Evolutionary conservation across 2,329 filamentous ascomycete genomes (phyloP), one percentile per base, ranked within the genome.

Genomic region (Fusarium scirpi): DNA sequence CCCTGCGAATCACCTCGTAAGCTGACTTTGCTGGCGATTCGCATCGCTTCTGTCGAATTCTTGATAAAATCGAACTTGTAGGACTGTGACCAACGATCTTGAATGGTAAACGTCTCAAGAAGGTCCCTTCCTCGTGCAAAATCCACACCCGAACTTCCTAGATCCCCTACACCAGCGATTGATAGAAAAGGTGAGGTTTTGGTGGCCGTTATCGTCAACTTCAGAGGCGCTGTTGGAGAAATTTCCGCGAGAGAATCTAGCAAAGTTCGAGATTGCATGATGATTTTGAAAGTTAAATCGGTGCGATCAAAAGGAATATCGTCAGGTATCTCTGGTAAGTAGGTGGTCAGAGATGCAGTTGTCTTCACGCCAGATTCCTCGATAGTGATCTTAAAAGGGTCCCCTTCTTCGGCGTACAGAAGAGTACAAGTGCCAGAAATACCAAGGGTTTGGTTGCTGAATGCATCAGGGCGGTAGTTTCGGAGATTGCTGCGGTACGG

Each of bases 41-140:
- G 90, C 95, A 99, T 98, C n/a, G 96, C 95, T 70, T 95, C 91
- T 47, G 90, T 90, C 1, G 95, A 94, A 70, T 92, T 92, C 79
- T 93, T 94, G 77, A 99, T 86, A 55, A 97, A 87, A 58, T 91
- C 87, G 77, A 98, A 98, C 73, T 93, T 94, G 84, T 97, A 99
- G 51, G 87, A 90, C 77, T 97, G 91, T 29, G 84, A 80, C 86
- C 87, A 88, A 46, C 84, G 82, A 68, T 87, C 81, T 60, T 80
- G 74, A 59, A 94, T 90, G 15, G 86, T 86, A 70, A 94, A 92
- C 0, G 91, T 94, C 81, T 96, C 93, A 22, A 96, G 85, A 43
- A 95, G 83, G 55, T 90, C 87, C 56, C 87, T 85, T 3, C 89
- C 89, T 41, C 86, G 87, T 11, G 87, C 84, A 76, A 92, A 92